phyloP scores from a whole-genome alignment of 2,329 filamentous ascomycete genomes.

The Leptographium radiaticola region DNA sequence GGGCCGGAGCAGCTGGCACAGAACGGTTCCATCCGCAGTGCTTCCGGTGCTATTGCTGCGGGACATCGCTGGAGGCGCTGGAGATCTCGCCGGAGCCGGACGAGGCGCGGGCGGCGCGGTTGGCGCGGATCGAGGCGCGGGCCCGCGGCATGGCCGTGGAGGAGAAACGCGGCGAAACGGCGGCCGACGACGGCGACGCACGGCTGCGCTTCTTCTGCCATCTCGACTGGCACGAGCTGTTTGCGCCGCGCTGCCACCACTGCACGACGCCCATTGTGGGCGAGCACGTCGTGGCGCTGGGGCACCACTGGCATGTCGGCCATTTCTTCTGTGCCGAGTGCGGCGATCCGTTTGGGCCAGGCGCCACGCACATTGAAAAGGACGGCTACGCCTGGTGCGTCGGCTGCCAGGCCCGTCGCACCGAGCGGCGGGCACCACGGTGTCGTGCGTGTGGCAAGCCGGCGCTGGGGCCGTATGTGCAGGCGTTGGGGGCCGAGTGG shows the following conservation, averaged over 20 bases:
- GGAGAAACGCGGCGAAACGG: conserved; percentile 49
- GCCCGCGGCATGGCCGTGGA: conserved; percentile 43
- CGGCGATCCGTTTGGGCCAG: conserved; percentile 77
- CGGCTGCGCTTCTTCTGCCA: conserved; percentile 86
- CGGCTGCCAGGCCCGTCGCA: conserved; percentile 80
- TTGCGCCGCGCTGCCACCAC: conserved; percentile 83
- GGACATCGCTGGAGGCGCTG: conserved; percentile 80
- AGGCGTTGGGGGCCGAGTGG: conserved; percentile 85
- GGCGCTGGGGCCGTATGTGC: conserved; percentile 81
- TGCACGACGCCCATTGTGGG: conserved; percentile 95
- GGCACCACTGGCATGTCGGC: conserved; percentile 90
- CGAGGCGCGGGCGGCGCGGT: conserved; percentile 51
- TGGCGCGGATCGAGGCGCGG: conserved; percentile 58
- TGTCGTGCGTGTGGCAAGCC: conserved; percentile 74
- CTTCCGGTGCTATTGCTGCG: conserved; percentile 80
- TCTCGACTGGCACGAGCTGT: conserved; percentile 95
- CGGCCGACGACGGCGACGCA: conserved; percentile 59
- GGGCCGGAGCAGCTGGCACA: background rate
- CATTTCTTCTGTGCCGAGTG: conserved; percentile 99
- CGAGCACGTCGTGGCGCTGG: conserved; percentile 86
- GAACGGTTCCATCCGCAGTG: conserved; percentile 82
- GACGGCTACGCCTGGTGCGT: conserved; percentile 98
- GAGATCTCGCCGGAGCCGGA: conserved; percentile 93
- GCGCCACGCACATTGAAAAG: conserved; percentile 71
- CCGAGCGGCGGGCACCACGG: conserved; percentile 75